These are phyloP conservation scores for Penicillium flavigenum DNA, from an alignment of 495 filamentous ascomycete species.

Conservation along the genomic window DNA sequence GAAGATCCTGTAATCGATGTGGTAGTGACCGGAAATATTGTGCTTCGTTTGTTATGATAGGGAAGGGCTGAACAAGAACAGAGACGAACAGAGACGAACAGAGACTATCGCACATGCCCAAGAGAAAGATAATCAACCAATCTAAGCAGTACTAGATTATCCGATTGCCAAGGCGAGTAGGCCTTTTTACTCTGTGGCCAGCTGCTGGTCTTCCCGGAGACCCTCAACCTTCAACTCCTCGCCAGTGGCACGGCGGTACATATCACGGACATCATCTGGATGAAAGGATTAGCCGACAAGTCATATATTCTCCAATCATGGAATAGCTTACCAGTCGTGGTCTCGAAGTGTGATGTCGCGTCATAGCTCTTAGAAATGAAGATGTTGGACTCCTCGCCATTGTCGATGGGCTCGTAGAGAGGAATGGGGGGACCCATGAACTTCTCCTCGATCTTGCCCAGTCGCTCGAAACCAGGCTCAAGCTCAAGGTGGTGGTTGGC, in stretches of 20 bases:
- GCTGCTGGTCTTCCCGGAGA: slow-evolving; percentile 51
- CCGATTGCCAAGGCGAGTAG: slow-evolving; percentile 14
- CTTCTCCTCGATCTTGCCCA: slow-evolving; percentile 93
- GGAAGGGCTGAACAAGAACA: slow-evolving; percentile 20
- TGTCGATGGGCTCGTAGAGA: slow-evolving; percentile 87
- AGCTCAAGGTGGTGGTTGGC: slow-evolving; percentile 96
- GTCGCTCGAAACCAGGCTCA: slow-evolving; percentile 86
- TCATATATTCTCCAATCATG: not conserved
- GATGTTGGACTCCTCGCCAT: slow-evolving; percentile 84
- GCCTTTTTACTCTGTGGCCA: slow-evolving; percentile 48
- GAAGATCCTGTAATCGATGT: slow-evolving; percentile 4
- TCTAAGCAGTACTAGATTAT: slow-evolving; percentile 38
- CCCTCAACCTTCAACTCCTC: slow-evolving; percentile 76
- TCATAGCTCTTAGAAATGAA: slow-evolving; percentile 99
- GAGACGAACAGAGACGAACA: slow-evolving; percentile 24
- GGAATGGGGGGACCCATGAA: slow-evolving; percentile 93
- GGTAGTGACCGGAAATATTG: slow-evolving; percentile 19
- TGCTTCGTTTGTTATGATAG: slow-evolving; percentile 19
- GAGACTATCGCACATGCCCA: slow-evolving; percentile 29
- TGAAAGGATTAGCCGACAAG: slow-evolving; percentile 8
- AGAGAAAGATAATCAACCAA: slow-evolving; percentile 34
- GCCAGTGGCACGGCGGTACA: slow-evolving; percentile 83
- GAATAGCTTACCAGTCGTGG: slow-evolving; percentile 60
- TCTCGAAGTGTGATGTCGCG: slow-evolving; percentile 96
- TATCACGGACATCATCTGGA: slow-evolving; percentile 85